Base-by-base conservation (phyloP, 345 rosid species). In the Pelargonium nanum region DNA sequence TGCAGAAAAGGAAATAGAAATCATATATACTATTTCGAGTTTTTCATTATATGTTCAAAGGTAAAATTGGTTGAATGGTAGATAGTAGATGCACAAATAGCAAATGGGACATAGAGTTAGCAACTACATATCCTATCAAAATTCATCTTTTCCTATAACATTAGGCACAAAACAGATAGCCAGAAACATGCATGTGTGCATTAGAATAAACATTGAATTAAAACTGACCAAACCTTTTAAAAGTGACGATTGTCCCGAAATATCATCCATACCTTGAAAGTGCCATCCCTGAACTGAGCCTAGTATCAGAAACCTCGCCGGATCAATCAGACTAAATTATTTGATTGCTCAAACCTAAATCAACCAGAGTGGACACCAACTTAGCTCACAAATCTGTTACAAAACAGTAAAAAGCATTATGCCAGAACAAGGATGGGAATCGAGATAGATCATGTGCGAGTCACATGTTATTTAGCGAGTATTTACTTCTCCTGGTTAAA, bases 251-350 rank as follows among this genome's bases (percentile, higher is more conserved):
- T 48, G 65, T 57, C 77, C 78, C 56, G 55, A 24, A 48, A 59
- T 65, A 58, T 25, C 52, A 40, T 22, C 67, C 19, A 62, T 85
- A 24, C 94, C 94, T 58, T 94, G 78, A 62, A 93, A 93, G 68
- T 77, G 85, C 72, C 73, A 82, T 72, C 83, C 87, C 78, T 87
- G 94, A 71, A 89, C 50, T 6, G 99, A 84, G 60, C 84, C 87
- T 59, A 87, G 65, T 58, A 87, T 84, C 53, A 93, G 61, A 61
- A 89, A 83, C 59, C 78, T 76, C 64, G 85, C 80, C 0, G 97
- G 96, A 75, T 2, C 1, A 5, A 34, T 34, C 13, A 34, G 45
- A 34, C 1, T 34, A 9, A 34, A 34, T 5, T 5, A 34, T 34
- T 34, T 5, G 6, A 34, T 9, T 34, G 12, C 45, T 9, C 45